Conservation (phyloP, 805 yeast genomes). For the Yamadazyma sp. region DNA sequence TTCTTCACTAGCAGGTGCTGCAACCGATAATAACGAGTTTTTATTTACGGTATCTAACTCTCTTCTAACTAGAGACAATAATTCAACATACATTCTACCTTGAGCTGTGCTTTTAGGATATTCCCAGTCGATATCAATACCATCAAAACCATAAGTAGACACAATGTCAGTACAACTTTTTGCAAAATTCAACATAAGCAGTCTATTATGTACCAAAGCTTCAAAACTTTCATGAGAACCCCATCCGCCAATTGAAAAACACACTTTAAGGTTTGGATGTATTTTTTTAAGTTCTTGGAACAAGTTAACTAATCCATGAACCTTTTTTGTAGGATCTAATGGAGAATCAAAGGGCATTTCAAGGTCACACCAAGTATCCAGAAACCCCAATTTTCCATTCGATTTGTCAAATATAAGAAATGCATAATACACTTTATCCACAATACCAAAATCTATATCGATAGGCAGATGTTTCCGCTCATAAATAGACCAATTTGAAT, state of each 20-base stretch:
- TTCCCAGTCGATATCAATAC: conserved; percentile 95
- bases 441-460: conserved; percentile 54
- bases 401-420: conserved; percentile 58
- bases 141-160: conserved; percentile 68
- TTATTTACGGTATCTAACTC: conserved; percentile 29
- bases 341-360: conserved; percentile 34
- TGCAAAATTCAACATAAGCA: conserved; percentile 45
- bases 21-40: conserved; percentile 58
- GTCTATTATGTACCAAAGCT: conserved; percentile 19
- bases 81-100: conserved; percentile 38
- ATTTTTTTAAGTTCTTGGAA: conserved; percentile 44
- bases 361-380: conserved; percentile 68
- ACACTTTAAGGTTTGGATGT: conserved; percentile 45
- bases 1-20: conserved; percentile 67
- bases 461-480: conserved; percentile 47
- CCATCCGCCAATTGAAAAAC: conserved; percentile 84
- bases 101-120: conserved; percentile 58
- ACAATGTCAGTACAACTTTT: conserved; percentile 46
- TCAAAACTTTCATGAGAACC: conserved; percentile 48
- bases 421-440: conserved; percentile 76
- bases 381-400: conserved; percentile 51
- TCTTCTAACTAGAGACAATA: conserved; percentile 40
- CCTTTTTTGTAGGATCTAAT: conserved; percentile 8
- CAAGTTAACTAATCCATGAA: conserved; percentile 50
- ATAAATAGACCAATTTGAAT: conserved; percentile 47